Percentiles rank a stretch among this genome's conserved stretches.
phyloP scores from a whole-genome alignment of 202 grass and related monocot species.

The Panicum hallii region DNA sequence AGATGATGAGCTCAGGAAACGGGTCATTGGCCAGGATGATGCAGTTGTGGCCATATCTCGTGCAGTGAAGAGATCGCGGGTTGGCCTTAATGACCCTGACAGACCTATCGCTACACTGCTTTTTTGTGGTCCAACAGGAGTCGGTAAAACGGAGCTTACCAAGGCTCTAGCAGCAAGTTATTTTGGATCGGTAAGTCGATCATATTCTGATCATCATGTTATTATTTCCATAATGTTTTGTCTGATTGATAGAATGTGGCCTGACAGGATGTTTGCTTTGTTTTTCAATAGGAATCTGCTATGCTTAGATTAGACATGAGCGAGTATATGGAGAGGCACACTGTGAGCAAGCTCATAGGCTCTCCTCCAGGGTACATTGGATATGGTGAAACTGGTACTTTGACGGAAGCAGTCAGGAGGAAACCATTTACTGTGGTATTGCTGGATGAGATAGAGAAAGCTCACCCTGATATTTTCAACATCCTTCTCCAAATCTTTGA shows the following conservation, averaged over 20 bases:
- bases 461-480: constrained; percentile 97
- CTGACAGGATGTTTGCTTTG: constrained; percentile 42
- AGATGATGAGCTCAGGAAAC: constrained; percentile 79
- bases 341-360: constrained; percentile 93
- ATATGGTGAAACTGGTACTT: constrained; percentile 81
- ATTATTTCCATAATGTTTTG: constrained; percentile 33
- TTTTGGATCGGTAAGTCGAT: constrained; percentile 85
- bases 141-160: constrained; percentile 96
- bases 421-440: constrained; percentile 87
- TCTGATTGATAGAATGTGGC: constrained; percentile 28
- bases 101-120: constrained; percentile 89
- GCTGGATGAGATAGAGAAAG: constrained; percentile 98
- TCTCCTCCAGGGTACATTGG: constrained; percentile 97
- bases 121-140: constrained; percentile 96
- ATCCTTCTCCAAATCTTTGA: constrained; percentile 98
- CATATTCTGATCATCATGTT: constrained; percentile 37
- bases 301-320: constrained; percentile 97
- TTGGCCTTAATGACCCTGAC: constrained; percentile 84
- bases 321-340: constrained; percentile 95
- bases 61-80: constrained; percentile 90
- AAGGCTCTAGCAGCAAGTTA: constrained; percentile 90
- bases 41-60: constrained; percentile 79
- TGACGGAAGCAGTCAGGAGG: constrained; percentile 90
- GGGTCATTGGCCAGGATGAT: constrained; percentile 94
- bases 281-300: constrained; percentile 70